Percentiles rank a stretch among this genome's conserved stretches.
Evolutionary conservation across 306 rosid species (phyloP).

Genomic region (Inga leiocalycina): DNA sequence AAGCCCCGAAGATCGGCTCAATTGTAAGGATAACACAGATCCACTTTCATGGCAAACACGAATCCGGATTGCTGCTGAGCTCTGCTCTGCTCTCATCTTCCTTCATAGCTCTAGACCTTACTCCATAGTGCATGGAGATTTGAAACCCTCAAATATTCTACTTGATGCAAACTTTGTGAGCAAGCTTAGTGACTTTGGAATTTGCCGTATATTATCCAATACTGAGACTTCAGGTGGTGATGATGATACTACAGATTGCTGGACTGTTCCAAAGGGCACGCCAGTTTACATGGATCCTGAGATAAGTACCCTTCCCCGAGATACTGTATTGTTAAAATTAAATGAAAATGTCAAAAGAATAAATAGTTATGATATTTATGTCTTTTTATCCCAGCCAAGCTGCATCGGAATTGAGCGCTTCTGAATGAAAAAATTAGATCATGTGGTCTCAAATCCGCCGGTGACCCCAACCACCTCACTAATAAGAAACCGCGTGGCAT

Average conservation of each 20-base stretch:
- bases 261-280: constrained; percentile 80
- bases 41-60: constrained; percentile 93
- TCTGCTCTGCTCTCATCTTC: constrained; percentile 84
- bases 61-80: constrained; percentile 72
- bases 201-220: constrained; percentile 57
- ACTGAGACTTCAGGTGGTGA: constrained; percentile 45
- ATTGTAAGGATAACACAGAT: constrained; percentile 71
- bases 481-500: background rate
- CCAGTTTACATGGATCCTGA: constrained; percentile 84
- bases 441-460: no score
- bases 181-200: constrained; percentile 92
- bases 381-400: no score
- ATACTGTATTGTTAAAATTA: no score
- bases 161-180: constrained; percentile 73
- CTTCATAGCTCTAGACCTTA: constrained; percentile 84
- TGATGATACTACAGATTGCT: constrained; percentile 46
- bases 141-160: constrained; percentile 80
- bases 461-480: no score
- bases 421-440: no score
- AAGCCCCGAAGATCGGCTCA: constrained; percentile 86
- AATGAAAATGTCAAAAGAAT: no score
- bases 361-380: no score
- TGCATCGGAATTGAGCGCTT: no score
- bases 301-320: background rate
- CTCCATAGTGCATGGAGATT: constrained; percentile 86